Conservation (phyloP, 495 filamentous ascomycete species). For the Penicillium coprophilum region DNA sequence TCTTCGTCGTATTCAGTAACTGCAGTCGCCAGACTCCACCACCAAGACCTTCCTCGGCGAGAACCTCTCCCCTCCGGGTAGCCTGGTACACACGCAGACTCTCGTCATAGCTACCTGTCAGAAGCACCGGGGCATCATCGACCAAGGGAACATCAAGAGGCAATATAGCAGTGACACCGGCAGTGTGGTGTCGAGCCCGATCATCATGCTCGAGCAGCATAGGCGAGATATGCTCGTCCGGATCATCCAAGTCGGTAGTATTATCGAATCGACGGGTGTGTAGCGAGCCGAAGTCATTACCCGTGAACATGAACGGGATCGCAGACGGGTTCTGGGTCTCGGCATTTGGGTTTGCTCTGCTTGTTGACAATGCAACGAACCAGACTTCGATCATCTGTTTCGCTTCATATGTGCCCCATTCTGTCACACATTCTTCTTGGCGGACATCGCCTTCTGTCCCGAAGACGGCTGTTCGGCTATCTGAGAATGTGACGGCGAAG, state of each 20-base stretch:
- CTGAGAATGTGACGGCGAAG: constrained; percentile 67
- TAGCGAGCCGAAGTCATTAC: constrained; percentile 37
- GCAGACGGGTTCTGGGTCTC: neutral
- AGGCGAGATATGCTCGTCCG: constrained; percentile 21
- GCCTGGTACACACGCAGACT: constrained; percentile 64
- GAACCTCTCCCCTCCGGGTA: constrained; percentile 37
- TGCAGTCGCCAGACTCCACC: constrained; percentile 93
- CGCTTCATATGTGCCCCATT: constrained; percentile 34
- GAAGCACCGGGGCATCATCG: constrained; percentile 51
- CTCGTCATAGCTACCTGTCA: constrained; percentile 95
- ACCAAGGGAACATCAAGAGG: constrained; percentile 50
- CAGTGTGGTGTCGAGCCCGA: constrained; percentile 57
- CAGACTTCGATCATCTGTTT: constrained; percentile 46
- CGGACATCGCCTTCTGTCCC: constrained; percentile 28
- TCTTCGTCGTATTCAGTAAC: constrained; percentile 42
- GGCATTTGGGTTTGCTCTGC: neutral
- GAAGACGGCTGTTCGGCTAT: constrained; percentile 57
- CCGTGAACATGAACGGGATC: constrained; percentile 39
- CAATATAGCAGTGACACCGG: constrained; percentile 87
- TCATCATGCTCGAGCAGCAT: constrained; percentile 35
- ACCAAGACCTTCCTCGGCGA: constrained; percentile 64
- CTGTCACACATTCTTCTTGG: constrained; percentile 18
- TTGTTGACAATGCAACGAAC: constrained; percentile 42
- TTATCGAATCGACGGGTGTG: constrained; percentile 35
- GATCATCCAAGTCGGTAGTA: constrained; percentile 17